Evolutionary conservation across 495 filamentous ascomycete genomes (phyloP).

Genomic region (Parathielavia appendiculata): DNA sequence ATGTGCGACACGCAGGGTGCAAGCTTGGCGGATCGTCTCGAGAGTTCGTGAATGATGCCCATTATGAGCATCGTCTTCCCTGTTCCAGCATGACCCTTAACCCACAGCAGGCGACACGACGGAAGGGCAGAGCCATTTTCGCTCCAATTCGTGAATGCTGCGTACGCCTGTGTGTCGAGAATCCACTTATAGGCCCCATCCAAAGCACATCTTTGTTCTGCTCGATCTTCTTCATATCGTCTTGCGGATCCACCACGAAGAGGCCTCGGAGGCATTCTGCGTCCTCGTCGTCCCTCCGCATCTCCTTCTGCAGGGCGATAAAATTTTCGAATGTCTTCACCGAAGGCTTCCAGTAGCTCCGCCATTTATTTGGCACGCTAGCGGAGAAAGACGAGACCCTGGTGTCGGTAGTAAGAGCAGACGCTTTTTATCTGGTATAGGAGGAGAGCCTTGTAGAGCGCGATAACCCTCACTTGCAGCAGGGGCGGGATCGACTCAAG

Average conservation of each 20-base stretch:
- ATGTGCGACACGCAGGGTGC: background rate
- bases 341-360: background rate
- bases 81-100: conserved; percentile 40
- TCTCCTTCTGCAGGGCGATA: background rate
- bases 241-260: conserved; percentile 27
- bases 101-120: conserved; percentile 39
- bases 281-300: background rate
- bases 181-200: conserved; percentile 43
- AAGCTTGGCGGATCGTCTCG: conserved; percentile 5
- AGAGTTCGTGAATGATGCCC: conserved; percentile 38
- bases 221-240: conserved; percentile 40
- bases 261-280: conserved; percentile 25
- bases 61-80: conserved; percentile 48
- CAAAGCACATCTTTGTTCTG: conserved; percentile 40
- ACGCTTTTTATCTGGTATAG: conserved; percentile 4
- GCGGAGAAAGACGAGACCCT: conserved; percentile 23
- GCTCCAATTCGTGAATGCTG: conserved; percentile 30
- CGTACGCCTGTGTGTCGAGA: conserved; percentile 35
- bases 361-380: conserved; percentile 6
- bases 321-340: background rate
- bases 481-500: conserved; percentile 11
- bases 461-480: conserved; percentile 20
- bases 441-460: conserved; percentile 5
- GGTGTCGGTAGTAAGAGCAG: conserved; percentile 26
- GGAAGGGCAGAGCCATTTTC: conserved; percentile 24